Evolutionary conservation across 1,284 basidiomycete genomes (phyloP).

Genomic region (Cutaneotrichosporon sp.): DNA sequence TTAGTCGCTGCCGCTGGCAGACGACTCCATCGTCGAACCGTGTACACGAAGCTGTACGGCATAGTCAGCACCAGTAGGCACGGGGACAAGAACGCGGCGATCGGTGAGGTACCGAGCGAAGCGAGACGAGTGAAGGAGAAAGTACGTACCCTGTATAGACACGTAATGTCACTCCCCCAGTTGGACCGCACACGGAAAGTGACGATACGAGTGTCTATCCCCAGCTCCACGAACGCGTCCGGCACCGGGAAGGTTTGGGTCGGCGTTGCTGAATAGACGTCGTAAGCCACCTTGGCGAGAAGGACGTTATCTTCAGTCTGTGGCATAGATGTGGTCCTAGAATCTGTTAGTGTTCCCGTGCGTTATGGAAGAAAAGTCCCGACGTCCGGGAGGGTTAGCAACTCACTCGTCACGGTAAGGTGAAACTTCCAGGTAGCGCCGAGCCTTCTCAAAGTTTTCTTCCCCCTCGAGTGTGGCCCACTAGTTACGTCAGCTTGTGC

Average conservation of each 20-base stretch:
- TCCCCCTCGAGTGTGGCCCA: constrained; percentile 78
- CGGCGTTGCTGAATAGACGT: constrained; percentile 61
- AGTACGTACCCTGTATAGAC: constrained; percentile 71
- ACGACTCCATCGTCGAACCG: not conserved
- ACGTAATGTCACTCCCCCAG: constrained; percentile 84
- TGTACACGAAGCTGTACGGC: not conserved
- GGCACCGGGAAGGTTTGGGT: constrained; percentile 82
- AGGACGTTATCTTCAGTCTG: constrained; percentile 51
- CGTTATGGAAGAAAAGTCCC: not conserved
- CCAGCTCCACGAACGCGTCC: constrained; percentile 61
- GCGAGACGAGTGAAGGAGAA: not conserved
- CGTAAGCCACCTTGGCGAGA: constrained; percentile 73
- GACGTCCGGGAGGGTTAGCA: too few species aligned
- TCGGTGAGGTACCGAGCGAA: not conserved
- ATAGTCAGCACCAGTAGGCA: not conserved
- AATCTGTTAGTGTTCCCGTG: not conserved
- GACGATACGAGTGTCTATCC: constrained; percentile 74
- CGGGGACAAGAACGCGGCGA: not conserved
- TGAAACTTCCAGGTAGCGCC: constrained; percentile 32
- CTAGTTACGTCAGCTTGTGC: constrained; percentile 27
- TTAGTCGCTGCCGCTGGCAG: not conserved
- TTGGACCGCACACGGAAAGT: constrained; percentile 74
- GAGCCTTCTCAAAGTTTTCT: constrained; percentile 62
- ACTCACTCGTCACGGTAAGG: not conserved
- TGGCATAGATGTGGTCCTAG: constrained; percentile 40